Base-by-base conservation (phyloP, 768 basidiomycete species). In the Xanthoconium stramineum region DNA sequence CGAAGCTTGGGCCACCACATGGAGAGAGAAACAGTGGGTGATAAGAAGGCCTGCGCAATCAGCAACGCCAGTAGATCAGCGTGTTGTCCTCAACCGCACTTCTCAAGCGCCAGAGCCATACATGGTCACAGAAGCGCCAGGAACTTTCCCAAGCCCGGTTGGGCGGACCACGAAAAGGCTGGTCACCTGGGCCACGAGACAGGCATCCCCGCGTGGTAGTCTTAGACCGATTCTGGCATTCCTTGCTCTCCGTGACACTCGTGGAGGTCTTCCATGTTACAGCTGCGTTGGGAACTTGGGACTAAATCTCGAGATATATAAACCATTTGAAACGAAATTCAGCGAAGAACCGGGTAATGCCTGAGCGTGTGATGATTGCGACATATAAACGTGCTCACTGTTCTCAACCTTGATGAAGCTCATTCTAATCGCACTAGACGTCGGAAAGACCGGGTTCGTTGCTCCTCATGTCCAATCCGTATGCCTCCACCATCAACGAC, bases 401-500 rank as follows among this genome's bases (percentile, higher is more conserved):
- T 12, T 37, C 13, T 6, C 17, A n/a, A n/a, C 7, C n/a, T 24
- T 24, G 24, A 24, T 24, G 24, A 24, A 24, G 24, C 24, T 24
- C 24, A 4, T 24, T 24, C 24, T 24, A 24, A 24, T 24, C 24
- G 24, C 24, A 4, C 24, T 24, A 24, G 24, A 24, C 24, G 24
- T 4, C 24, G 24, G 24, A 24, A 24, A 4, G 24, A 24, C 24
- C 24, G 4, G 2, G 24, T 29, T 30, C 28, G 35, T 29, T 15
- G 15, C 20, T n/a, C 37, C 14, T 30, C 40, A 69, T 67, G 66
- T 30, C 66, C 17, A 61, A 55, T 37, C 43, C 62, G 9, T 74
- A 74, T 46, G 70, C 81, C n/a, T 74, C 80, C 44, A 91, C 88
- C 0, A 66, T 87, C 38, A 91, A 93, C 62, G 91, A 92, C 66